These are phyloP conservation scores for Neonectria ditissima DNA, from an alignment of 2,329 filamentous ascomycete species.

Conservation along the genomic window DNA sequence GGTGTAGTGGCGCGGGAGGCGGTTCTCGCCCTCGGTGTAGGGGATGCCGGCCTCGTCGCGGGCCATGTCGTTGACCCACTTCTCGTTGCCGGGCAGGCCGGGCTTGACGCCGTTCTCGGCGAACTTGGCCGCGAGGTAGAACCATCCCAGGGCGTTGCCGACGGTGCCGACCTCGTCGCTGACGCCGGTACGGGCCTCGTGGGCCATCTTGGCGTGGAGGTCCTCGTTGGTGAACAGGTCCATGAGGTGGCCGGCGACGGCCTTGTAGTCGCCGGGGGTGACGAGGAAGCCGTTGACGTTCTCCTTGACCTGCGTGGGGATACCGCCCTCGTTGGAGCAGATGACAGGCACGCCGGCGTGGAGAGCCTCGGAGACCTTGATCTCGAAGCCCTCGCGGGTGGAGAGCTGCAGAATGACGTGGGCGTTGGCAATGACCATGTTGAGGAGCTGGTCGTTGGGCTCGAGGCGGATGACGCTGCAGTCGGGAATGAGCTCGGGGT, in stretches of 20 bases:
- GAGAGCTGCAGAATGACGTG: slow-evolving; percentile 83
- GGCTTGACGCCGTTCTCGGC: slow-evolving; percentile 62
- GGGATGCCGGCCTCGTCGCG: slow-evolving; percentile 65
- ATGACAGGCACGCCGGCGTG: slow-evolving; percentile 85
- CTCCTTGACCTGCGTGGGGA: slow-evolving; percentile 81
- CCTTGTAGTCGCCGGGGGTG: slow-evolving; percentile 74
- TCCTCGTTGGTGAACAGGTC: slow-evolving; percentile 74
- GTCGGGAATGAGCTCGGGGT: slow-evolving; percentile 71
- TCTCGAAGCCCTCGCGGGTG: slow-evolving; percentile 85
- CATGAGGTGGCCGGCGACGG: slow-evolving; percentile 75
- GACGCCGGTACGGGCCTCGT: slow-evolving; percentile 73
- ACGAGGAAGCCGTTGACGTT: slow-evolving; percentile 80
- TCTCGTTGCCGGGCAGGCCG: slow-evolving; percentile 67
- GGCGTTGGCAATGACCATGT: slow-evolving; percentile 78
- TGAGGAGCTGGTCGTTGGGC: slow-evolving; percentile 83
- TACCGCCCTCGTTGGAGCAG: slow-evolving; percentile 80
- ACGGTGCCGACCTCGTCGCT: slow-evolving; percentile 87
- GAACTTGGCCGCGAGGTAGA: slow-evolving; percentile 79
- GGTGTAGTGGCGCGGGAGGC: slow-evolving; percentile 60
- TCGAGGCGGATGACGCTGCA: slow-evolving; percentile 82
- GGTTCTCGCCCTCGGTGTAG: slow-evolving; percentile 70
- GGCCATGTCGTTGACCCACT: slow-evolving; percentile 57
- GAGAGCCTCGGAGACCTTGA: slow-evolving; percentile 86
- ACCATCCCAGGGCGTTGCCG: slow-evolving; percentile 81
- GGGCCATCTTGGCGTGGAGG: slow-evolving; percentile 74